phyloP scores from a whole-genome alignment of 140 eudicot species.

The Erigeron philadelphicus region DNA sequence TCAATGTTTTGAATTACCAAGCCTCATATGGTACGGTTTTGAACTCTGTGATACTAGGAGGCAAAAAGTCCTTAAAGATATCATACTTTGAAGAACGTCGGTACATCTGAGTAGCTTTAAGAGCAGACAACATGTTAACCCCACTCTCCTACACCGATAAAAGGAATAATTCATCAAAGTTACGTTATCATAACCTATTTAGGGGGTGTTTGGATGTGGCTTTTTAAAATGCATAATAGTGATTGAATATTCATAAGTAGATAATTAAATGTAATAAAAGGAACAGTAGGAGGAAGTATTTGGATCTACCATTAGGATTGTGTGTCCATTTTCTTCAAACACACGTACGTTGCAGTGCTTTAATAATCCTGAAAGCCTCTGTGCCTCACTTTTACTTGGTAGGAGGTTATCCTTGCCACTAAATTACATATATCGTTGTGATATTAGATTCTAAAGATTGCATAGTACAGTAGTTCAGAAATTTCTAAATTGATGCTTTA shows the following conservation, averaged over 20 bases:
- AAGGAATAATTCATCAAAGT: neutral
- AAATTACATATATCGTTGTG: slow-evolving; percentile 22
- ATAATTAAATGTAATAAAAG: no score
- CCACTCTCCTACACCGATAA: slow-evolving; percentile 63
- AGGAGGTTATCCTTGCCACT: slow-evolving; percentile 81
- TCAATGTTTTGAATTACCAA: slow-evolving; percentile 33
- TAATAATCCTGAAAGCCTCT: slow-evolving; percentile 46
- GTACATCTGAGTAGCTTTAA: slow-evolving; percentile 55
- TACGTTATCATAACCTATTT: neutral
- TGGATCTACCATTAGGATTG: slow-evolving; percentile 57
- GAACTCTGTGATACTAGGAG: slow-evolving; percentile 69
- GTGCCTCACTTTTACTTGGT: slow-evolving; percentile 70
- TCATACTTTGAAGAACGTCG: slow-evolving; percentile 64
- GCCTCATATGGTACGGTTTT: slow-evolving; percentile 33
- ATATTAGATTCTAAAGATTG: slow-evolving; percentile 4
- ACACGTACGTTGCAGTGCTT: slow-evolving; percentile 51
- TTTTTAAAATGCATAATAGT: neutral
- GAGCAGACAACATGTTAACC: slow-evolving; percentile 60
- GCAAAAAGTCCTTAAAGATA: slow-evolving; percentile 53
- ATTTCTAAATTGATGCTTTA: no score
- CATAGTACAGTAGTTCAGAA: neutral
- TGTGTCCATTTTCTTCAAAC: slow-evolving; percentile 73
- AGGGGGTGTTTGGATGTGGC: neutral
- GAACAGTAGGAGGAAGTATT: no score
- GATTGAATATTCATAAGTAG: no score